Base-by-base conservation (phyloP, 176 grass and related monocot genomes). In the Eragrostis curvula region DNA sequence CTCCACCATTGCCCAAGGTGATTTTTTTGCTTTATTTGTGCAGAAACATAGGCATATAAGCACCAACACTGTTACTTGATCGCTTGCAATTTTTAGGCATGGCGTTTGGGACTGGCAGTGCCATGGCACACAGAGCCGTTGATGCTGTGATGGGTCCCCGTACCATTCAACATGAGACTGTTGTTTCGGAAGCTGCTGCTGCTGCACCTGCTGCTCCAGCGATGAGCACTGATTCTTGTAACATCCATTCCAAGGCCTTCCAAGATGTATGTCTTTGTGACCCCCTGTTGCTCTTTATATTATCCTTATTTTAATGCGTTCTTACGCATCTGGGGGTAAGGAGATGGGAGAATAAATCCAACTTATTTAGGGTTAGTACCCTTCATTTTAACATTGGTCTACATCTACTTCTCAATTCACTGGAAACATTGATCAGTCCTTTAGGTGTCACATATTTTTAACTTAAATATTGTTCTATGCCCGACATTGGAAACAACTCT, bases 1-100 rank as follows among this genome's bases (percentile, higher is more conserved):
- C 41, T 94, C 95, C 23, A 97, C 95, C 6, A 97, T 97, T 77
- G 95, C 92, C 83, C 89, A 94, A 90, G 95, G 94, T 97, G 39
- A 32, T 73, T 6, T 70, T 65, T 14, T 18, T 4, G 21, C 24
- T 78, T 74, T 8, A 23, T 74, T 66, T 8, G 24, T 32, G 12
- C 0, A 32, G 57, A 20, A 45, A 28, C n/a, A 6, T n/a, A 9
- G 1, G 9, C 0, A 9, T 39, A 15, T 64, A 24, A 16, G 30
- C 16, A 9, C 63, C 32, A 24, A 74, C 0, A 7, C 5, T 32
- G 27, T 51, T 57, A 64, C 27, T 58, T 21, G 7, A 24, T 69
- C 5, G 2, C 27, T 3, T 32, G n/a, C 5, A 3, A 63, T 3
- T 59, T 73, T 27, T 50, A 97, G 94, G 95, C 21, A 78, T 97